A percentile compares a stretch with the other conserved stretches of the same genome.
These are phyloP conservation scores for Tephrocybe rancida DNA, from an alignment of 768 basidiomycete genomes.

Conservation along the genomic window DNA sequence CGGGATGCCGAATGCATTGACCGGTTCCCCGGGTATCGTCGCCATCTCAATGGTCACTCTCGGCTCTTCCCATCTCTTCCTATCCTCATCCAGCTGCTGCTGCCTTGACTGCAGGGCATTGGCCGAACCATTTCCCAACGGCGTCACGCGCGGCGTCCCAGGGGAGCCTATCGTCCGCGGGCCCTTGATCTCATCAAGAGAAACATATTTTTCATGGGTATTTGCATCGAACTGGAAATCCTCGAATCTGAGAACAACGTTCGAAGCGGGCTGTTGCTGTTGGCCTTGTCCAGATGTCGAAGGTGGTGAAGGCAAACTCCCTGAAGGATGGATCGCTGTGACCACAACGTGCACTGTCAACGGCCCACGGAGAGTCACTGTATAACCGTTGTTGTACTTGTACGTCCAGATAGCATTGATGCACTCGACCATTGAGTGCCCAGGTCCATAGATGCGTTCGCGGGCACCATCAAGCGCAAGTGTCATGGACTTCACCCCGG, in stretches of 20 bases:
- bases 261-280: constrained; percentile 17
- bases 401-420: constrained; percentile 80
- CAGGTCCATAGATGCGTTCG: constrained; percentile 53
- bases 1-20: constrained; percentile 87
- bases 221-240: constrained; percentile 75
- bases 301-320: constrained; percentile 21
- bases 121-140: constrained; percentile 24
- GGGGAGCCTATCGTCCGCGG: constrained; percentile 45
- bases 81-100: constrained; percentile 45
- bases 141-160: constrained; percentile 31
- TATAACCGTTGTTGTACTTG: constrained; percentile 78
- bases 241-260: constrained; percentile 62
- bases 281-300: background rate
- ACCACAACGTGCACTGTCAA: constrained; percentile 65
- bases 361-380: constrained; percentile 74
- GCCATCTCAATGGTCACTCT: constrained; percentile 60
- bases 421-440: constrained; percentile 68
- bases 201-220: constrained; percentile 72
- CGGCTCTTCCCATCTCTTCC: constrained; percentile 69
- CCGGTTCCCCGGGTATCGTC: constrained; percentile 78
- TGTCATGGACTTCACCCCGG: constrained; percentile 83
- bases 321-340: constrained; percentile 30
- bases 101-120: constrained; percentile 7
- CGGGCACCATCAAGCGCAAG: constrained; percentile 78
- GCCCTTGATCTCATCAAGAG: constrained; percentile 64